Conservation (phyloP, 164 flowering plant species). For the Piper longum region DNA sequence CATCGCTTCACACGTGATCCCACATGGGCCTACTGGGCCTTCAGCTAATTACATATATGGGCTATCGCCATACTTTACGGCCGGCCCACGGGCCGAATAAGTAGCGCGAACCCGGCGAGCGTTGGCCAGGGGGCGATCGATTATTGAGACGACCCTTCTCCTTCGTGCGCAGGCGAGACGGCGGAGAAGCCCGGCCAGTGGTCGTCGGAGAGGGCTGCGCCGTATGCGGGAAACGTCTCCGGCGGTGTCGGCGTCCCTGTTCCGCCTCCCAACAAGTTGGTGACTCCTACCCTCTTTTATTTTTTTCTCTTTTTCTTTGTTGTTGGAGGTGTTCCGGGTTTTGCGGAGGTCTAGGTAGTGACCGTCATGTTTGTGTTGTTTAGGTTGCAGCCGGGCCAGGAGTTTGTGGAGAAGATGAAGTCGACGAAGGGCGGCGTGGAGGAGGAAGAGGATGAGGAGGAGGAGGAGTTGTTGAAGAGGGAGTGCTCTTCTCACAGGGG, state of each 20-base stretch:
- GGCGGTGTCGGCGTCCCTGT: constrained; percentile 28
- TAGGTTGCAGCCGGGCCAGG: constrained; percentile 25
- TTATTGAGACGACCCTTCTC: too few relatives aligned
- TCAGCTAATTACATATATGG: too few relatives aligned
- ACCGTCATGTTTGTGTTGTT: background rate
- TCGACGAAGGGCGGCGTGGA: constrained; percentile 44
- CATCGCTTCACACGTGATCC: background rate
- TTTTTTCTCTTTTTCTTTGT: background rate
- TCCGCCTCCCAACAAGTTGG: constrained; percentile 45
- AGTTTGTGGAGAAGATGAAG: constrained; percentile 63
- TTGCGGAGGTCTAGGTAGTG: background rate
- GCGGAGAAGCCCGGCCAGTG: constrained; percentile 29
- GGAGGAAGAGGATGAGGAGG: constrained; percentile 47
- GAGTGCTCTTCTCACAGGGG: constrained; percentile 55
- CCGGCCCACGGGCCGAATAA: background rate
- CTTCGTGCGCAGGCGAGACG: constrained; percentile 39
- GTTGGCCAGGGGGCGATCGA: background rate
- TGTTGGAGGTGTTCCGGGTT: background rate
- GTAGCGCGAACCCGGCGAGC: too few relatives aligned
- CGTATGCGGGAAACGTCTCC: constrained; percentile 24
- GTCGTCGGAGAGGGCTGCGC: constrained; percentile 41
- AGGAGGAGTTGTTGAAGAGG: constrained; percentile 44
- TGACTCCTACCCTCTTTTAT: constrained; percentile 7
- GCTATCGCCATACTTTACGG: background rate
- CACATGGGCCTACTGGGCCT: background rate